Percentiles rank a stretch among this genome's conserved stretches.
Evolutionary conservation across 345 rosid species (phyloP).

Genomic region (Balakata baccata): DNA sequence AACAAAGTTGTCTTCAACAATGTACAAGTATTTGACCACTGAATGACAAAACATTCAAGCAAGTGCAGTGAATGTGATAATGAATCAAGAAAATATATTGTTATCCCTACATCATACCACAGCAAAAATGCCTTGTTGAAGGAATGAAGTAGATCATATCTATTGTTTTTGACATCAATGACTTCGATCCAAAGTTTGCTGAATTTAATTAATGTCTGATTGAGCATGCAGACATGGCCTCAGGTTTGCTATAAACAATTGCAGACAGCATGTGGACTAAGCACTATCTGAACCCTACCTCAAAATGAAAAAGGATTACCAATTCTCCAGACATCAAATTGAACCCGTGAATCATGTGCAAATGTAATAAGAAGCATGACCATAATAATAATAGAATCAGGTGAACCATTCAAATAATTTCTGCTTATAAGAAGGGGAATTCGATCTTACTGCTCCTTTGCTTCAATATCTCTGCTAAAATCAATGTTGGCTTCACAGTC

Average conservation of each 20-base stretch:
- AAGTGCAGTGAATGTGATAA: not conserved
- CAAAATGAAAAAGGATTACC: too few relatives aligned
- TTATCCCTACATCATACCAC: too few relatives aligned
- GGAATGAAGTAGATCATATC: too few relatives aligned
- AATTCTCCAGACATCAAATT: not conserved
- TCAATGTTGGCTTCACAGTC: conserved; percentile 98
- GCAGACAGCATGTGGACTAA: not conserved
- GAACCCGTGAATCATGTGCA: too few relatives aligned
- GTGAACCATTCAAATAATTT: not conserved
- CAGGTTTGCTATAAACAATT: not conserved
- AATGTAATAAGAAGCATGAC: not conserved
- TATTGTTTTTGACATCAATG: not conserved
- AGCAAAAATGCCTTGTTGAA: too few relatives aligned
- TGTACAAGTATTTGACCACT: not conserved
- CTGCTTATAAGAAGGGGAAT: not conserved
- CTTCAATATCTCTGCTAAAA: conserved; percentile 70
- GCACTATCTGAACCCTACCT: not conserved
- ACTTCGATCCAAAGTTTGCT: not conserved
- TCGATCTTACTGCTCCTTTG: conserved; percentile 74
- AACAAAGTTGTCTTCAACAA: not conserved
- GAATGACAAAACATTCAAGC: not conserved
- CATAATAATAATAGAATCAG: not conserved
- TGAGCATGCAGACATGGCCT: not conserved
- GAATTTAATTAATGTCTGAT: not conserved
- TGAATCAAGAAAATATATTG: not conserved